phyloP scores from a whole-genome alignment of 306 rosid genomes.

The Boehmeria nivea region DNA sequence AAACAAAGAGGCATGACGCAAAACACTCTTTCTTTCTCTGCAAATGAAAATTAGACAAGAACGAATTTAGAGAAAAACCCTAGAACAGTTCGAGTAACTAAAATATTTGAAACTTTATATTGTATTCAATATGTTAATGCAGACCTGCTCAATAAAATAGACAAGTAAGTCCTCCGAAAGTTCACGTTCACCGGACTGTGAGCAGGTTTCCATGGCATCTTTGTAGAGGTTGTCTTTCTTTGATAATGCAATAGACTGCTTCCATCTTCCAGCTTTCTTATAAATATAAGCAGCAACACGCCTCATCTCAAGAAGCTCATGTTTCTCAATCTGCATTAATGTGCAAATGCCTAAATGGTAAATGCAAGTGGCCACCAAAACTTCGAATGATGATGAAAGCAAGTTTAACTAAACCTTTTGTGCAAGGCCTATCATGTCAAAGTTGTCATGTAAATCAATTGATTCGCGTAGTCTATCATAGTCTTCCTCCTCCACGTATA shows the following conservation, averaged over 20 bases:
- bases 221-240: constrained; percentile 97
- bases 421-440: constrained; percentile 95
- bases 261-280: constrained; percentile 96
- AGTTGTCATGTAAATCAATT: constrained; percentile 86
- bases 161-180: constrained; percentile 91
- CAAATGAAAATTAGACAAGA: constrained; percentile 15
- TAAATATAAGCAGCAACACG: constrained; percentile 95
- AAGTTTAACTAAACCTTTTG: constrained; percentile 62
- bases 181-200: constrained; percentile 96
- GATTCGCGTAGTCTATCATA: constrained; percentile 94
- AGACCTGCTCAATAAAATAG: constrained; percentile 88
- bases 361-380: not conserved
- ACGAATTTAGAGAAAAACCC: no score
- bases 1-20: constrained; percentile 93
- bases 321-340: constrained; percentile 79
- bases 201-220: constrained; percentile 98
- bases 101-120: not conserved
- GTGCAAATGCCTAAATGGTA: not conserved
- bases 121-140: not conserved
- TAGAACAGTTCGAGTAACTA: not conserved
- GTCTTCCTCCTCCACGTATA: constrained; percentile 95
- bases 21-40: constrained; percentile 99
- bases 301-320: constrained; percentile 96
- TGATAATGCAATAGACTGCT: constrained; percentile 95
- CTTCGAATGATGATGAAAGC: not conserved